phyloP scores from a whole-genome alignment of 208 protist genomes.

The Histomonas meleagridis region DNA sequence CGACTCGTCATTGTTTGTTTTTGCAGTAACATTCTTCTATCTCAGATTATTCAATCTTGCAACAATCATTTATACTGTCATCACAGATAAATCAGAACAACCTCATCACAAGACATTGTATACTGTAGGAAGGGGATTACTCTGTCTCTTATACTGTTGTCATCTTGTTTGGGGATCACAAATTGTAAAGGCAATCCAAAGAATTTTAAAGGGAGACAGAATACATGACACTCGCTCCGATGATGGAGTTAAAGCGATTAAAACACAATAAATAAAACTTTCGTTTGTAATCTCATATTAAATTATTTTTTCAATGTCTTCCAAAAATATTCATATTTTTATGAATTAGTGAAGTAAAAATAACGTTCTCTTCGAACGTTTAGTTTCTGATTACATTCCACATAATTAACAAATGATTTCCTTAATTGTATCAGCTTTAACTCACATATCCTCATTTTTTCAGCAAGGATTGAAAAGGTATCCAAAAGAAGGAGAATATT shows the following conservation, averaged over 20 bases:
- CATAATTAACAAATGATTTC: too few relatives aligned
- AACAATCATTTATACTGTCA: background rate
- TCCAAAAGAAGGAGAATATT: too few relatives aligned
- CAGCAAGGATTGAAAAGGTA: too few relatives aligned
- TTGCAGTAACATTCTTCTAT: background rate
- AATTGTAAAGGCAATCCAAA: background rate
- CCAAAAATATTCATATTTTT: too few relatives aligned
- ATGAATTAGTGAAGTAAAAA: too few relatives aligned
- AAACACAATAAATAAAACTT: background rate
- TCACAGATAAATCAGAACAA: background rate
- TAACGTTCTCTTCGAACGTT: too few relatives aligned
- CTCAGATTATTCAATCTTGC: background rate
- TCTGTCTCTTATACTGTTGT: background rate
- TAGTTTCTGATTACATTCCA: too few relatives aligned
- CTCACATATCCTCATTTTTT: too few relatives aligned
- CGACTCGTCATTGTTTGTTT: background rate
- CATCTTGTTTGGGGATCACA: background rate
- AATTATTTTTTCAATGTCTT: too few relatives aligned
- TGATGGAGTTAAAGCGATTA: background rate
- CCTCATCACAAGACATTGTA: background rate
- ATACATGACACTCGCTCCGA: background rate
- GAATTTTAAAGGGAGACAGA: background rate
- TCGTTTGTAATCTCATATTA: too few relatives aligned
- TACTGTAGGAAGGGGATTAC: background rate
- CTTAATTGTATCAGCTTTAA: too few relatives aligned